Evolutionary conservation across 1,284 basidiomycete species (phyloP).

Genomic region (Microstroma glucosiphilum): DNA sequence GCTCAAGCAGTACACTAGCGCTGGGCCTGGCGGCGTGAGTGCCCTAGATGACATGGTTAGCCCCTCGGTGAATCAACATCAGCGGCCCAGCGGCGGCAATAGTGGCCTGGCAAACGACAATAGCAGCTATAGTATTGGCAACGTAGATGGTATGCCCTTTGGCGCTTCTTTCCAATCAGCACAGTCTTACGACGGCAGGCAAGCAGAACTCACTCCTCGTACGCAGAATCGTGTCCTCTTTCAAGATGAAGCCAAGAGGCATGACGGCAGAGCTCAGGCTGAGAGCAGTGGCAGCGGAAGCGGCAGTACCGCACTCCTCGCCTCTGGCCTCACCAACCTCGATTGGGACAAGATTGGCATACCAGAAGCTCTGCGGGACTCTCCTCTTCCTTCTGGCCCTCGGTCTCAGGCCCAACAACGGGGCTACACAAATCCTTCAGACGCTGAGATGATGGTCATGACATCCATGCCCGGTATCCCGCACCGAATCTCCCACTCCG

Average conservation of each 20-base stretch:
- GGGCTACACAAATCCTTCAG: neutral
- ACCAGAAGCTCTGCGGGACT: neutral
- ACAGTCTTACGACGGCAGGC: neutral
- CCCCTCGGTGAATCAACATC: neutral
- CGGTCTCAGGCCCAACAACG: neutral
- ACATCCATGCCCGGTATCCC: neutral
- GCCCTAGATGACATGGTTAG: neutral
- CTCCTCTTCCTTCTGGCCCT: too few relatives aligned
- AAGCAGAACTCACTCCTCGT: neutral
- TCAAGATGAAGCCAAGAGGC: neutral
- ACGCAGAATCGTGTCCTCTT: neutral
- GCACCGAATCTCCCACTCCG: neutral
- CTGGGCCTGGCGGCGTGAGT: constrained; percentile 14
- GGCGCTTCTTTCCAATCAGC: too few relatives aligned
- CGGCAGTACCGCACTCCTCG: neutral
- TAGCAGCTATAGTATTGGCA: constrained; percentile 14
- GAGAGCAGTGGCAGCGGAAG: neutral
- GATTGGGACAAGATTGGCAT: constrained; percentile 2
- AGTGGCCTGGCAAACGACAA: constrained; percentile 7
- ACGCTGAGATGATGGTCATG: neutral
- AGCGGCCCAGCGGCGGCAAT: too few relatives aligned
- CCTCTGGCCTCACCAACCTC: neutral
- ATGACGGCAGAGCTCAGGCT: too few relatives aligned
- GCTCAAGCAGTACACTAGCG: constrained; percentile 21
- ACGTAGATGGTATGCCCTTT: neutral